Evolutionary conservation across 2,329 filamentous ascomycete species (phyloP).

Genomic region (Penicillium hordei): DNA sequence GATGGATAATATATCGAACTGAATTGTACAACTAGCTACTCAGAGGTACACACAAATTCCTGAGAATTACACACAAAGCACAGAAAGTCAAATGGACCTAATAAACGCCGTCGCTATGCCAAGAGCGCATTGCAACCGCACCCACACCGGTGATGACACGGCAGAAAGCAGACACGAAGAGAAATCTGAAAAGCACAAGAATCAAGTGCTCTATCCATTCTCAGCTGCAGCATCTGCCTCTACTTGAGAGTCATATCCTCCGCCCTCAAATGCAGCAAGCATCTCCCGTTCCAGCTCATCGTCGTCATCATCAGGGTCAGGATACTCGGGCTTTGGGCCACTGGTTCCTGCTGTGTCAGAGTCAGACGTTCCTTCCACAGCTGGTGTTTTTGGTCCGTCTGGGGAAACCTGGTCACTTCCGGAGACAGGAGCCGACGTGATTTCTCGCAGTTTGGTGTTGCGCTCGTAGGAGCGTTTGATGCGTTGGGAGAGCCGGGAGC

Average conservation of each 20-base stretch:
- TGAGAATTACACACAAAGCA: background rate
- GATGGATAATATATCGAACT: background rate
- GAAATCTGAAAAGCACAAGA: constrained; percentile 3
- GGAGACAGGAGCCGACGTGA: constrained; percentile 30
- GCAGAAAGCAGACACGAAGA: constrained; percentile 3
- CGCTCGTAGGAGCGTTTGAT: constrained; percentile 45
- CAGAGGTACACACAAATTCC: constrained; percentile 6
- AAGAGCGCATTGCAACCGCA: constrained; percentile 29
- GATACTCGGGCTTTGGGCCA: constrained; percentile 29
- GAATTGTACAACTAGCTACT: constrained; percentile 1
- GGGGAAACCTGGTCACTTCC: constrained; percentile 3
- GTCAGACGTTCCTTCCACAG: constrained; percentile 22
- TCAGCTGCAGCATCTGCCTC: constrained; percentile 38
- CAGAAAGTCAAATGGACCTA: constrained; percentile 7
- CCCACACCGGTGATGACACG: constrained; percentile 9
- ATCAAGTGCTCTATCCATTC: constrained; percentile 28
- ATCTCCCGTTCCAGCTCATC: constrained; percentile 56
- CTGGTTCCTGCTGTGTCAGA: constrained; percentile 31
- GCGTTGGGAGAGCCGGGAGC: constrained; percentile 40
- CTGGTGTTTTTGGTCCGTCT: background rate
- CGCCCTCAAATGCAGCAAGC: constrained; percentile 58
- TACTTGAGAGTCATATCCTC: constrained; percentile 35
- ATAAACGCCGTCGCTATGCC: constrained; percentile 35
- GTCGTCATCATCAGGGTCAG: constrained; percentile 43
- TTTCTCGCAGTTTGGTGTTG: constrained; percentile 40